Percentiles rank a stretch among this genome's conserved stretches.
These are phyloP conservation scores for Colletotrichum destructivum DNA, from an alignment of 2,329 filamentous ascomycete species.

Conservation along the genomic window DNA sequence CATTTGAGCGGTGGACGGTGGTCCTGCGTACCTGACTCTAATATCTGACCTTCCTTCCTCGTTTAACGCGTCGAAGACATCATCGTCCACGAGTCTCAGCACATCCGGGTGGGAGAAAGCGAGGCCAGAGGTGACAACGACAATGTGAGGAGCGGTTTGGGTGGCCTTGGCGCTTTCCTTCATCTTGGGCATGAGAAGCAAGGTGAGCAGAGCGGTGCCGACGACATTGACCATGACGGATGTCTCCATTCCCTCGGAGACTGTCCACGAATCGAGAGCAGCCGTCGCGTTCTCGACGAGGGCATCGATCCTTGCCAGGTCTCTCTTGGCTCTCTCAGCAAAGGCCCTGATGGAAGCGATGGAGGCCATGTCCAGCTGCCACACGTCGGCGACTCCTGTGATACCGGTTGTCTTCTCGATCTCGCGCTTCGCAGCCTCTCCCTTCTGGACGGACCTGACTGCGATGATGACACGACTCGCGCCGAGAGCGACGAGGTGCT, in stretches of 20 bases:
- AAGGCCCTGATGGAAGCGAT: conserved; percentile 57
- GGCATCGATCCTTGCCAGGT: conserved; percentile 54
- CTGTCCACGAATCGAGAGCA: conserved; percentile 49
- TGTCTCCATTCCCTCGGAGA: conserved; percentile 63
- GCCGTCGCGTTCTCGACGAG: conserved; percentile 60
- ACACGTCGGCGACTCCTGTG: conserved; percentile 21
- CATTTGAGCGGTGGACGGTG: too few species aligned
- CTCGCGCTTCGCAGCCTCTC: conserved; percentile 22
- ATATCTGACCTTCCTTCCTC: background rate
- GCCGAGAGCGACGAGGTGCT: conserved; percentile 50
- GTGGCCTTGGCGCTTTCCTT: conserved; percentile 45
- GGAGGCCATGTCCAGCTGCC: conserved; percentile 53
- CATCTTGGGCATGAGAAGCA: conserved; percentile 45
- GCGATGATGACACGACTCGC: conserved; percentile 53
- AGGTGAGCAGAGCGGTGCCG: conserved; percentile 44
- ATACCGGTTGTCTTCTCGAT: conserved; percentile 17
- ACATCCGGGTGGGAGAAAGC: background rate
- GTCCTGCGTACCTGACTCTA: background rate
- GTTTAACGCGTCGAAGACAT: background rate
- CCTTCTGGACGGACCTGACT: conserved; percentile 44
- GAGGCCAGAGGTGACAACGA: background rate
- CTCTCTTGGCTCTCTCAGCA: conserved; percentile 46
- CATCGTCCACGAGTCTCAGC: background rate
- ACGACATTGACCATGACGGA: conserved; percentile 57
- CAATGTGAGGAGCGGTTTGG: conserved; percentile 46